phyloP scores from a whole-genome alignment of 257 asterid genomes.

The Ehretia macrophylla region DNA sequence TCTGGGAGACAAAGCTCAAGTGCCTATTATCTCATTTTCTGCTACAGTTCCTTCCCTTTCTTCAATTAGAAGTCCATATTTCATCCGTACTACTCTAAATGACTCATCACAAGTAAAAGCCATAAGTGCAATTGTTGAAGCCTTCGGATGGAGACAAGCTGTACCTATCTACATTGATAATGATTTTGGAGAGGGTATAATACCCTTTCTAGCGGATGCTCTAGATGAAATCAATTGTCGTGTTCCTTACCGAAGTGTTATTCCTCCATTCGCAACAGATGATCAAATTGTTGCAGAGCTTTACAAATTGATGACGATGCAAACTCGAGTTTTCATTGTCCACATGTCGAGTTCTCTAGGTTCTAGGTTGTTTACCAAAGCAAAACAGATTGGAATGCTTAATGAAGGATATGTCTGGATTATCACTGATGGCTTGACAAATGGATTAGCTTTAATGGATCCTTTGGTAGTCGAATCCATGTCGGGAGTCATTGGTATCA shows the following conservation, averaged over 20 bases:
- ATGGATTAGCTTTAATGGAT: slow-evolving; percentile 22
- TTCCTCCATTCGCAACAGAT: slow-evolving; percentile 32
- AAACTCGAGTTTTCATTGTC: slow-evolving; percentile 46
- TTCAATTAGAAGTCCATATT: slow-evolving; percentile 31
- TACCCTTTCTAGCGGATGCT: slow-evolving; percentile 40
- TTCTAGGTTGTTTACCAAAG: slow-evolving; percentile 27
- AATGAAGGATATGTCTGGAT: slow-evolving; percentile 46
- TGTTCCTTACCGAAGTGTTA: slow-evolving; percentile 40
- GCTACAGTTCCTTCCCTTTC: slow-evolving; percentile 53
- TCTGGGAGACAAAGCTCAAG: slow-evolving; percentile 50
- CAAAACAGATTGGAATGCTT: slow-evolving; percentile 42
- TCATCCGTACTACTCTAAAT: slow-evolving; percentile 35
- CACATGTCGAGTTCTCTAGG: slow-evolving; percentile 36
- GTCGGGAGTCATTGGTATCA: slow-evolving; percentile 56
- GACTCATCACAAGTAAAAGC: slow-evolving; percentile 50
- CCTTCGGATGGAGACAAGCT: slow-evolving; percentile 49
- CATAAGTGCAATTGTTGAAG: slow-evolving; percentile 33
- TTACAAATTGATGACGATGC: slow-evolving; percentile 44
- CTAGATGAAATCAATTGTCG: slow-evolving; percentile 26
- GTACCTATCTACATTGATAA: slow-evolving; percentile 45
- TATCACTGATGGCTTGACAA: slow-evolving; percentile 38
- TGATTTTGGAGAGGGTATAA: slow-evolving; percentile 47
- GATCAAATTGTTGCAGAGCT: slow-evolving; percentile 37
- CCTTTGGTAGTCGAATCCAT: slow-evolving; percentile 30
- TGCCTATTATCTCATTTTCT: slow-evolving; percentile 52